Conservation (phyloP, 805 yeast genomes). For the Millerozyma miso region DNA sequence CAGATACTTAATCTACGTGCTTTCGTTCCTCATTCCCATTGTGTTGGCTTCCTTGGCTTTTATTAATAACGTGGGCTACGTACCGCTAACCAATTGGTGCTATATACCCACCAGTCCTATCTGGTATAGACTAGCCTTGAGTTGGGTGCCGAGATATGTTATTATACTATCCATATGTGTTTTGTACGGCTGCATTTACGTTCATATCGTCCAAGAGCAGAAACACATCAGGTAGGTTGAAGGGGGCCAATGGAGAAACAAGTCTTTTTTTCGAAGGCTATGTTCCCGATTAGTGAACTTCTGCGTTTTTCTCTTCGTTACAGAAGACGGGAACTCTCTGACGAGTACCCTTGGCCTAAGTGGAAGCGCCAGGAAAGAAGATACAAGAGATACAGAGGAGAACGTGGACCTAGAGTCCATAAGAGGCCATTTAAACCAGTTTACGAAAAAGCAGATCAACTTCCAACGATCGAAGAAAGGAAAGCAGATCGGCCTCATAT, state of each 20-base stretch:
- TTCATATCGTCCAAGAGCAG: slow-evolving; percentile 1
- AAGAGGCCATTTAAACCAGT: neutral
- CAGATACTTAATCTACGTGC: slow-evolving; percentile 54
- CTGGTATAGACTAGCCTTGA: slow-evolving; percentile 69
- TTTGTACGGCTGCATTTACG: slow-evolving; percentile 38
- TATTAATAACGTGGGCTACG: slow-evolving; percentile 51
- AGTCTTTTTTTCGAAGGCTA: neutral
- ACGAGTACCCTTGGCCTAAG: neutral
- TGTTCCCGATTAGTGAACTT: neutral
- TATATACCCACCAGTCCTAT: slow-evolving; percentile 67
- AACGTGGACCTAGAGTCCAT: neutral
- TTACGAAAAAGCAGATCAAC: neutral
- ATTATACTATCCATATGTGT: slow-evolving; percentile 55
- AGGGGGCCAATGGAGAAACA: neutral
- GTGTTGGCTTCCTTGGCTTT: slow-evolving; percentile 71
- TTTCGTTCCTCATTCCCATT: slow-evolving; percentile 58
- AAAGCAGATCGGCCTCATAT: slow-evolving; percentile 2
- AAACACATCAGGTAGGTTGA: neutral
- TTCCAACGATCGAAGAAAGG: neutral
- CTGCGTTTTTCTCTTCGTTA: neutral
- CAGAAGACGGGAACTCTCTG: neutral
- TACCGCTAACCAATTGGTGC: slow-evolving; percentile 69
- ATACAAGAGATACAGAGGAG: neutral
- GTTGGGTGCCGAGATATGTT: slow-evolving; percentile 79
- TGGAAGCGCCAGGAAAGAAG: neutral